Evolutionary conservation across 1,139 yeast genomes (phyloP).

Genomic region (Yarrowia galli): DNA sequence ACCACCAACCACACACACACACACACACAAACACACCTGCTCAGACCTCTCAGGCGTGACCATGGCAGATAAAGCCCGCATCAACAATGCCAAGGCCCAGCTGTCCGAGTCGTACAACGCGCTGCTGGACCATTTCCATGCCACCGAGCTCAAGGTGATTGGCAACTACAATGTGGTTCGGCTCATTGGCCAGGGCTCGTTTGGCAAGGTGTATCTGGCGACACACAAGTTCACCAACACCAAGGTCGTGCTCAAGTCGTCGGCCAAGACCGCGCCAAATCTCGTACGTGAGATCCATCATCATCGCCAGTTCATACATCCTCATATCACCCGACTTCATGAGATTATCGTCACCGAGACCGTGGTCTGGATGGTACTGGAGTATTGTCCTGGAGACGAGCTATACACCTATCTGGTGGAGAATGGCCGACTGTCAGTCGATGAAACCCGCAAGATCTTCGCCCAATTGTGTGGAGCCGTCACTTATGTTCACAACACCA

Average conservation of each 20-base stretch:
- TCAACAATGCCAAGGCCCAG: constrained; percentile 43
- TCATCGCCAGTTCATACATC: constrained; percentile 83
- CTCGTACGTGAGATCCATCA: constrained; percentile 92
- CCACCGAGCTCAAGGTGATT: constrained; percentile 63
- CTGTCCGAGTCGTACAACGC: constrained; percentile 71
- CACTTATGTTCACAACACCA: constrained; percentile 74
- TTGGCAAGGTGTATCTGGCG: constrained; percentile 90
- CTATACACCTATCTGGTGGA: constrained; percentile 73
- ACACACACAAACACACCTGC: neutral
- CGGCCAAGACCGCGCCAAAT: constrained; percentile 82
- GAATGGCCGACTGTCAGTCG: constrained; percentile 56
- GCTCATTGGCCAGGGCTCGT: constrained; percentile 78
- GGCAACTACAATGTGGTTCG: constrained; percentile 77
- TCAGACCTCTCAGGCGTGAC: constrained; percentile 7
- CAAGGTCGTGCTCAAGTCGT: constrained; percentile 80
- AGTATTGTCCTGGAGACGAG: constrained; percentile 88
- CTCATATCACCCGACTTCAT: constrained; percentile 81
- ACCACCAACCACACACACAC: neutral
- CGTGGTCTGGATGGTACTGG: constrained; percentile 84
- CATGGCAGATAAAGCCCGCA: constrained; percentile 32
- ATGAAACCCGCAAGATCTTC: constrained; percentile 67
- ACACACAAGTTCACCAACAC: constrained; percentile 73
- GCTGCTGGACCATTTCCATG: constrained; percentile 53
- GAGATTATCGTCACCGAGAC: constrained; percentile 85
- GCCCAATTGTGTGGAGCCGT: constrained; percentile 85